Evolutionary conservation across 2,329 filamentous ascomycete genomes (phyloP), one percentile per base, ranked within the genome.

Genomic region (Neofusicoccum kwambonambiense): DNA sequence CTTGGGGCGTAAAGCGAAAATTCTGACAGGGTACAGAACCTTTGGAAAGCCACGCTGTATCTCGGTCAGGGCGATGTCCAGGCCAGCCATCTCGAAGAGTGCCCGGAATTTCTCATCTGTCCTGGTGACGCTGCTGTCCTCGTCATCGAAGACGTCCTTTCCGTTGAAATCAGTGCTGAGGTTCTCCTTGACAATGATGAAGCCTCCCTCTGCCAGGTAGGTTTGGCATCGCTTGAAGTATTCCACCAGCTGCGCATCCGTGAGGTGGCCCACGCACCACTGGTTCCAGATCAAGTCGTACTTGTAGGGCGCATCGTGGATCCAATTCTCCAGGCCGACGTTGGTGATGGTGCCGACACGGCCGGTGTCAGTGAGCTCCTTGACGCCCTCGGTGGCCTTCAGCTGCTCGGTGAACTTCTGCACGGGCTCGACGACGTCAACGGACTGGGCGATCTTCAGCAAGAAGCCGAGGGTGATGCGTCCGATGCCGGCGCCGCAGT

Each of bases 221-320:
- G 37, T 19, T 15, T 62, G 22, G 74, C 91, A 91, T 31, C 86
- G 82, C 64, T 79, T 70, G 15, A 97, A 77, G 71, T 89, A 96
- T 2, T 79, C 79, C 0, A 90, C 81, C 3, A 97, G 74, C 74
- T 96, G 87, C 7, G 77, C 78, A 73, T 97, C 92, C 0, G 86
- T 92, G 63, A 97, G 80, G 75, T 97, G 90, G 27, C 91, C 90
- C 7, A 94, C 77, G 76, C 93, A 97, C 93, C 93, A 97, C 77
- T 97, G 93, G 61, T 86, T 89, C 91, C 92, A 97, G 67, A 97
- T 87, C 51, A 97, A 76, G 74, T 93, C 90, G 76, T 97, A 97
- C 56, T 78, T 75, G 8, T 65, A 61, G 5, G 54, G 19, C 77
- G 71, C 19, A 73, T 71, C 6, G 77, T 72, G 0, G 75, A 75